Conservation (phyloP, 2,329 filamentous ascomycete genomes). For the Stagonosporopsis chrysanthemi region DNA sequence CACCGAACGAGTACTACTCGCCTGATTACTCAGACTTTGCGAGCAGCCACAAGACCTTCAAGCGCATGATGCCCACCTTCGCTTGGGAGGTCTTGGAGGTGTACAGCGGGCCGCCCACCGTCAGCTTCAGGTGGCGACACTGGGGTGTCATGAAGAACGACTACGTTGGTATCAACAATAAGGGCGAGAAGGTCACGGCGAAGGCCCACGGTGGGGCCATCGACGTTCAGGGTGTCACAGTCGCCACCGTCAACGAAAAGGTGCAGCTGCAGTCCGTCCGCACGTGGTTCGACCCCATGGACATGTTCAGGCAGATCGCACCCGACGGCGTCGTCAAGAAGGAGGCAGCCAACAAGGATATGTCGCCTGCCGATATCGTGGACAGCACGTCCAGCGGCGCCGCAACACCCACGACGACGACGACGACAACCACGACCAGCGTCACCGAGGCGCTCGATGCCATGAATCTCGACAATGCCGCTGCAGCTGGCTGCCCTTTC, state of each 20-base stretch:
- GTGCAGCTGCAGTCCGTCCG: slow-evolving; percentile 66
- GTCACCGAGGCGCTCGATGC: slow-evolving; percentile 18
- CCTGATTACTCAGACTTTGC: slow-evolving; percentile 68
- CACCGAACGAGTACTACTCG: slow-evolving; percentile 69
- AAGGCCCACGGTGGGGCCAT: slow-evolving; percentile 68
- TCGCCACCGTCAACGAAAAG: slow-evolving; percentile 68
- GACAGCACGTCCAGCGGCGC: slow-evolving; percentile 27
- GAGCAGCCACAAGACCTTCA: slow-evolving; percentile 73
- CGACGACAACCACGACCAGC: slow-evolving; percentile 19
- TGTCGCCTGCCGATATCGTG: slow-evolving; percentile 39
- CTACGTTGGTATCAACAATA: slow-evolving; percentile 69
- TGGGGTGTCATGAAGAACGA: slow-evolving; percentile 73
- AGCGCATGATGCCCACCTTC: slow-evolving; percentile 76
- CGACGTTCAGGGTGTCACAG: slow-evolving; percentile 69
- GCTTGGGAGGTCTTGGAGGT: slow-evolving; percentile 76
- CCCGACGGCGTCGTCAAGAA: slow-evolving; percentile 58
- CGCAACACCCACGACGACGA: slow-evolving; percentile 6
- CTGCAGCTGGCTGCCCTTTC: slow-evolving; percentile 15
- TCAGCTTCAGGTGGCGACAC: slow-evolving; percentile 71
- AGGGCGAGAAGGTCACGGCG: slow-evolving; percentile 68
- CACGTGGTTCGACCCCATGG: slow-evolving; percentile 71
- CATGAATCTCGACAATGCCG: slow-evolving; percentile 4
- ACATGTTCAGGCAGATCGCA: slow-evolving; percentile 72
- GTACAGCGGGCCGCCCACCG: slow-evolving; percentile 68
- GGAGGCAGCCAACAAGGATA: slow-evolving; percentile 48